Percentiles rank a stretch among this genome's conserved stretches.
Evolutionary conservation across 345 rosid genomes (phyloP).

Genomic region (Eucalyptus albens): DNA sequence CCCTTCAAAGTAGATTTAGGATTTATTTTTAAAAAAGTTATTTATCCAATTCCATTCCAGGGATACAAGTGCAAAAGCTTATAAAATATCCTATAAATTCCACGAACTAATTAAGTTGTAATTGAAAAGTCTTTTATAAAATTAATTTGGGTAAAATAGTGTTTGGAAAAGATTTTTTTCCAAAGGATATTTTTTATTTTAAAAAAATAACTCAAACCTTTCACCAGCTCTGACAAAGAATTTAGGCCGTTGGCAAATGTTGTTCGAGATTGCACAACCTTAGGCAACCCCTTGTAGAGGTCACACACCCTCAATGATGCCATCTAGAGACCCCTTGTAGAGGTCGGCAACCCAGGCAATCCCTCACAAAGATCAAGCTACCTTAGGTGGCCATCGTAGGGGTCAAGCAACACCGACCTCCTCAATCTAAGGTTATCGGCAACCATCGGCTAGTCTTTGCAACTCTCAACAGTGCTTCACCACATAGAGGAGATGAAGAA

Average conservation of each 20-base stretch:
- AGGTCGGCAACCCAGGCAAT: accelerated
- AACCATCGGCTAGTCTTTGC: not conserved
- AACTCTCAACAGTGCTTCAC: not conserved
- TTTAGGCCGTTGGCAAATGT: not conserved
- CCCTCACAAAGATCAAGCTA: not conserved
- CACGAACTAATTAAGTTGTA: not conserved
- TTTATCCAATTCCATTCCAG: not conserved
- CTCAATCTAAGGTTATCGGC: not conserved
- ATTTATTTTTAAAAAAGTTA: not conserved
- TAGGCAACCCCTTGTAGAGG: not conserved
- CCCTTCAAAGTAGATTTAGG: not conserved
- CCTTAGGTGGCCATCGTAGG: not conserved
- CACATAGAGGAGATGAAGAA: not conserved
- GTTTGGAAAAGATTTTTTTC: not conserved
- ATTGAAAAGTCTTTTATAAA: not conserved
- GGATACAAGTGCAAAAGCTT: not conserved
- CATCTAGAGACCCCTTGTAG: not conserved
- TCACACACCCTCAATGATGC: not conserved
- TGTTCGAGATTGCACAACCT: not conserved
- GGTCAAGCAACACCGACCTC: not conserved
- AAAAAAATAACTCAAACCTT: not conserved
- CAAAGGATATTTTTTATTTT: not conserved
- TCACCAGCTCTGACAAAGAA: accelerated
- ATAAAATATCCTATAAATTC: not conserved
- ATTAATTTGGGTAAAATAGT: not conserved